phyloP scores from a whole-genome alignment of 2,329 filamentous ascomycete genomes.

The Botrytis pseudocinerea region DNA sequence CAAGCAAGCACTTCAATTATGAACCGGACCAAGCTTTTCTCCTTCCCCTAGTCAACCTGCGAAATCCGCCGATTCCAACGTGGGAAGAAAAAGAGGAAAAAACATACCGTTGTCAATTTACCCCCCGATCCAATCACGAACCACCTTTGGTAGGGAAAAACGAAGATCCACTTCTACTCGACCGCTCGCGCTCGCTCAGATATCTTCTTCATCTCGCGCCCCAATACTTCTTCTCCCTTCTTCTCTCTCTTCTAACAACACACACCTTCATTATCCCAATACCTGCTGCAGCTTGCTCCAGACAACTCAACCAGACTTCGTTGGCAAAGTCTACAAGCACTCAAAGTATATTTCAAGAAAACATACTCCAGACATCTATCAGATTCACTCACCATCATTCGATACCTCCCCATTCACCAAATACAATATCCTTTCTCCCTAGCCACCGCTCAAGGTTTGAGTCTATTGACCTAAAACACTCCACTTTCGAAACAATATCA shows the following conservation, averaged over 20 bases:
- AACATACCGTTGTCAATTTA: neutral
- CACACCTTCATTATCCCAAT: slow-evolving; percentile 3
- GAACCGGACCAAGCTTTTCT: neutral
- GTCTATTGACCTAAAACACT: slow-evolving; percentile 10
- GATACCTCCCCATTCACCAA: neutral
- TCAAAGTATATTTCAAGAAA: neutral
- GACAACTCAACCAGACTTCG: slow-evolving; percentile 19
- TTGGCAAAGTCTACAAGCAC: slow-evolving; percentile 23
- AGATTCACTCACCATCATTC: slow-evolving; percentile 2
- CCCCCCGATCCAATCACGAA: neutral
- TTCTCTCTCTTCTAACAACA: slow-evolving; percentile 4
- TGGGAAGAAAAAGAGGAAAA: neutral
- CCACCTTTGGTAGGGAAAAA: neutral
- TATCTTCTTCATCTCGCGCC: slow-evolving; percentile 8
- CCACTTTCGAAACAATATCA: slow-evolving; percentile 10
- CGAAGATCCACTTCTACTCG: neutral
- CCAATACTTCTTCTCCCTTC: neutral
- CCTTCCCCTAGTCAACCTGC: slow-evolving; percentile 6
- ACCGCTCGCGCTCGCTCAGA: slow-evolving; percentile 1
- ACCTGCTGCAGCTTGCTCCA: slow-evolving; percentile 16
- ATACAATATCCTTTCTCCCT: neutral
- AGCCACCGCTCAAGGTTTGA: neutral
- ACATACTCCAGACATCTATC: neutral
- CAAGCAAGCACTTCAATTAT: neutral
- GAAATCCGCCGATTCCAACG: neutral